Percentiles rank a stretch among this genome's conserved stretches.
phyloP scores from a whole-genome alignment of 345 rosid species.

The Eucalyptus grandis region DNA sequence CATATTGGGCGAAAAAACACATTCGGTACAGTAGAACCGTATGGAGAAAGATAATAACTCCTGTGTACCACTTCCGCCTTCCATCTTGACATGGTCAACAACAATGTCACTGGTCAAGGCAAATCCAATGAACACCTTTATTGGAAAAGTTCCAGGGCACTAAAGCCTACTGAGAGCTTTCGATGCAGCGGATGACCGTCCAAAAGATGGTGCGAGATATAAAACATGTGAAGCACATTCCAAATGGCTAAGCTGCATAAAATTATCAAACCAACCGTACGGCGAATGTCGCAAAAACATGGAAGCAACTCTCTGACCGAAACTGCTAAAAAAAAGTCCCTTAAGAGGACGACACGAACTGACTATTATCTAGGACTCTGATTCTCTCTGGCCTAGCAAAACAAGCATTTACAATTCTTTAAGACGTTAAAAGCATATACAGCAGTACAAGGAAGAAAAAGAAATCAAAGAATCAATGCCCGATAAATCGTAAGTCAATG shows the following conservation, averaged over 20 bases:
- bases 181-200: neutral
- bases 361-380: neutral
- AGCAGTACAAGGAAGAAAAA: neutral
- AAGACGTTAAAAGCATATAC: neutral
- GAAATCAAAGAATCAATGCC: neutral
- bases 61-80: neutral
- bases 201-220: neutral
- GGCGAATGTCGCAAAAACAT: neutral
- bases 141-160: neutral
- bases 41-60: neutral
- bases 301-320: neutral
- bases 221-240: neutral
- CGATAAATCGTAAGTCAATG: conserved; percentile 6
- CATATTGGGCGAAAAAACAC: neutral
- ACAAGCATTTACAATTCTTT: neutral
- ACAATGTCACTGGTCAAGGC: neutral
- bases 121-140: neutral
- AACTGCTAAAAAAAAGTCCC: neutral
- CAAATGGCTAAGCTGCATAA: neutral
- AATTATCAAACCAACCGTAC: neutral
- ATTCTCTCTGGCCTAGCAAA: neutral
- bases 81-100: neutral
- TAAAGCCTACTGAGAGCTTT: neutral
- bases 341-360: neutral
- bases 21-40: too few relatives aligned